Conservation (phyloP, 345 rosid species). For the Syzygium aromaticum region DNA sequence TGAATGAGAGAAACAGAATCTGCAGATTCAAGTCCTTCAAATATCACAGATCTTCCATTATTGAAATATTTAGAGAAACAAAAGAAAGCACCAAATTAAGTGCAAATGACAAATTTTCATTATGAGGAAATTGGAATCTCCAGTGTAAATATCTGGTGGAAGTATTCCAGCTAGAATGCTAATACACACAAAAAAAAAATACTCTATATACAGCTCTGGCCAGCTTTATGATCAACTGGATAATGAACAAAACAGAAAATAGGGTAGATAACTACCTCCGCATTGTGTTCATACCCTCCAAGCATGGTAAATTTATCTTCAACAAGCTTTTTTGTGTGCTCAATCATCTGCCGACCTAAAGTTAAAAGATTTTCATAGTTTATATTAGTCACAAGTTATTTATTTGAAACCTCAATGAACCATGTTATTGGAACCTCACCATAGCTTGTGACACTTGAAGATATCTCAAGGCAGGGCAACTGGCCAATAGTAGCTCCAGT, state of each 20-base stretch:
- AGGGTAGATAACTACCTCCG: constrained; percentile 48
- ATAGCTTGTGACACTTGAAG: constrained; percentile 98
- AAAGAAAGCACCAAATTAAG: background rate
- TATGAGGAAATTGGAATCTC: background rate
- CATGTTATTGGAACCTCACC: constrained; percentile 31
- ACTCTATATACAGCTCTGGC: background rate
- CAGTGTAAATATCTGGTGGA: background rate
- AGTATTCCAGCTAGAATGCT: background rate
- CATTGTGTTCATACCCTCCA: constrained; percentile 76
- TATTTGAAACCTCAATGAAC: background rate
- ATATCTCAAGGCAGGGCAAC: constrained; percentile 91
- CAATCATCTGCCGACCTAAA: constrained; percentile 97
- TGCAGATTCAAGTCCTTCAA: background rate
- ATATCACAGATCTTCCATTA: background rate
- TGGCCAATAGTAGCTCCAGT: constrained; percentile 95
- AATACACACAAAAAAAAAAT: background rate
- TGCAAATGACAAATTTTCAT: background rate
- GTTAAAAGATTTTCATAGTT: constrained; percentile 16
- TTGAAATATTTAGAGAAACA: background rate
- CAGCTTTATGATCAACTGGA: background rate
- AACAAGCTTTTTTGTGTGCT: constrained; percentile 82
- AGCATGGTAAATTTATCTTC: constrained; percentile 77
- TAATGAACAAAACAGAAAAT: background rate
- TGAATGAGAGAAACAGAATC: background rate
- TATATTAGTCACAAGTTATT: background rate